Evolutionary conservation across 192 early-diverging fungal genomes (phyloP).

Genomic region (Gryganskiella cystojenkinii): DNA sequence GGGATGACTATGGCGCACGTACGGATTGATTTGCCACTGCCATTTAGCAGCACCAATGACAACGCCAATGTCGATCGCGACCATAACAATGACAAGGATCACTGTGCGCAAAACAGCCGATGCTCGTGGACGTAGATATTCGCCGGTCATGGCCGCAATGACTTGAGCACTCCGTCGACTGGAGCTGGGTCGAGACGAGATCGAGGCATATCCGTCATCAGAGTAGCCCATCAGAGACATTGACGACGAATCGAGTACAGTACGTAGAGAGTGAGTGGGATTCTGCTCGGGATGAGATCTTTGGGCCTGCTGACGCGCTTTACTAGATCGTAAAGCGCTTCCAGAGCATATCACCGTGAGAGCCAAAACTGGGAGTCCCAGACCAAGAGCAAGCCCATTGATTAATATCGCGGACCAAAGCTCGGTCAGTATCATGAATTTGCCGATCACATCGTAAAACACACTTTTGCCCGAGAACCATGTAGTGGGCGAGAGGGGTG

Average conservation of each 20-base stretch:
- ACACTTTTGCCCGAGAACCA: constrained; percentile 38
- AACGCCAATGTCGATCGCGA: constrained; percentile 10
- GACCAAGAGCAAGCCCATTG: constrained; percentile 22
- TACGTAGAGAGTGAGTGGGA: constrained; percentile 15
- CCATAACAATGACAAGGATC: constrained; percentile 11
- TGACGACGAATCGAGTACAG: constrained; percentile 20
- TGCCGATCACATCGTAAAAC: constrained; percentile 40
- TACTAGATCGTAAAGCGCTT: neutral
- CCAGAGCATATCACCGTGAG: constrained; percentile 8
- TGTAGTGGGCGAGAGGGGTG: constrained; percentile 1
- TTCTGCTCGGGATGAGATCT: neutral
- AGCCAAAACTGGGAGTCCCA: constrained; percentile 30
- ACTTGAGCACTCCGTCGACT: neutral
- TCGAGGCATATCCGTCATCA: constrained; percentile 29
- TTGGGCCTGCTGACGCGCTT: neutral
- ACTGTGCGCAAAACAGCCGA: constrained; percentile 3
- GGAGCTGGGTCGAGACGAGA: neutral
- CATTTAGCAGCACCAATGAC: constrained; percentile 8
- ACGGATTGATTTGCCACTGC: constrained; percentile 6
- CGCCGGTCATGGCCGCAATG: neutral
- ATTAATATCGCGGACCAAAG: constrained; percentile 18
- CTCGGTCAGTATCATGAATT: constrained; percentile 22
- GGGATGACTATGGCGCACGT: constrained; percentile 20
- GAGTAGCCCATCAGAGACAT: constrained; percentile 15
- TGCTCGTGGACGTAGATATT: neutral